A percentile compares a stretch with the other conserved stretches of the same genome.
These are phyloP conservation scores for Pyricularia sp. DNA, from an alignment of 2,329 filamentous ascomycete species.

Conservation along the genomic window DNA sequence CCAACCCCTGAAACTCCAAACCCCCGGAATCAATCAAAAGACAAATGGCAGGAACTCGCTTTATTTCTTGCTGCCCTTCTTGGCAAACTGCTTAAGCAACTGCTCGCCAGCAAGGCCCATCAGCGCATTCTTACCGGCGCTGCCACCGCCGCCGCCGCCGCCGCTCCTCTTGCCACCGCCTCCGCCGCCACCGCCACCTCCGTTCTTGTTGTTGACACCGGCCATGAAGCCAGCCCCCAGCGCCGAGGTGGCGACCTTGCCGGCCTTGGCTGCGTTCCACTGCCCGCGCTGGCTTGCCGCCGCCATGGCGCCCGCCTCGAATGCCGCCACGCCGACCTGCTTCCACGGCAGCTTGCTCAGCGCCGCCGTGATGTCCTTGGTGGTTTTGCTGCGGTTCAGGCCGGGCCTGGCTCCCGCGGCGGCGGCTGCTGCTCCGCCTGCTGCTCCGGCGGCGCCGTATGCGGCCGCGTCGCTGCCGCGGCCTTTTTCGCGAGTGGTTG, in stretches of 20 bases:
- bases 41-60: background rate
- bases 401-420: background rate
- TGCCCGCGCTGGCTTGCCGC: background rate
- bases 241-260: background rate
- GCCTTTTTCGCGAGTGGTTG: background rate
- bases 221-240: constrained; percentile 3
- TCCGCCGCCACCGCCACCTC: background rate
- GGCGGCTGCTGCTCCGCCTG: background rate
- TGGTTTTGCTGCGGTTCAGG: constrained; percentile 3
- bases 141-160: background rate
- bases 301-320: background rate
- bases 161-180: background rate
- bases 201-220: background rate
- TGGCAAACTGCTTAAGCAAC: constrained; percentile 1
- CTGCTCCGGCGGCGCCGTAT: background rate
- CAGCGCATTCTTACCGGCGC: background rate
- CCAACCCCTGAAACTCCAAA: background rate
- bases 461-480: background rate
- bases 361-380: background rate
- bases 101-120: background rate
- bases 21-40: background rate
- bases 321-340: background rate
- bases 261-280: background rate
- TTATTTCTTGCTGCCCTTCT: constrained; percentile 3
- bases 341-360: constrained; percentile 3